A percentile compares a stretch with the other conserved stretches of the same genome.
These are phyloP conservation scores for Penicillium sp. DNA, from an alignment of 2,329 filamentous ascomycete genomes.

Conservation along the genomic window DNA sequence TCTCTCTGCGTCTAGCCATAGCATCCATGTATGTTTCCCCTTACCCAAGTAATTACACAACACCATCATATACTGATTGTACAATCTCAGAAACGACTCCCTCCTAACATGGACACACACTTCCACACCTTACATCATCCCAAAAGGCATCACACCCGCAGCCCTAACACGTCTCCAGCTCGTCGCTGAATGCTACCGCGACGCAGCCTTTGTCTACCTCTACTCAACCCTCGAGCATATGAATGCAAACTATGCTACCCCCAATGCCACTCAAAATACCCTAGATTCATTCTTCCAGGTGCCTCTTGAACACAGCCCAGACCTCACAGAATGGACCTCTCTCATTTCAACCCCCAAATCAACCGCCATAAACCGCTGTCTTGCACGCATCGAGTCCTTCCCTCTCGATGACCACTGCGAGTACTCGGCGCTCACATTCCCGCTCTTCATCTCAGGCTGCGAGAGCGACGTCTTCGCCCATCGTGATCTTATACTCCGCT, in stretches of 20 bases:
- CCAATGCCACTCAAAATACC: not conserved
- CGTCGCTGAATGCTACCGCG: constrained; percentile 37
- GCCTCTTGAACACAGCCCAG: not conserved
- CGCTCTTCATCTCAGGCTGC: constrained; percentile 35
- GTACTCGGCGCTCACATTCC: constrained; percentile 37
- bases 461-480: constrained; percentile 25
- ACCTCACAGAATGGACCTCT: constrained; percentile 6
- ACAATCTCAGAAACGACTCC: constrained; percentile 25
- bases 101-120: constrained; percentile 31
- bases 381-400: constrained; percentile 23
- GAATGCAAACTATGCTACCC: constrained; percentile 3
- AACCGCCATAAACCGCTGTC: constrained; percentile 25
- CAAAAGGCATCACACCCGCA: constrained; percentile 25
- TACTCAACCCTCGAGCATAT: constrained; percentile 34
- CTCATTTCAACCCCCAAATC: constrained; percentile 28
- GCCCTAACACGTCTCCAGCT: constrained; percentile 31
- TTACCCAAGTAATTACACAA: not conserved
- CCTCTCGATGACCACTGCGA: constrained; percentile 34
- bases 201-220: constrained; percentile 35
- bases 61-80: not conserved
- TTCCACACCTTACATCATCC: constrained; percentile 28
- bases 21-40: constrained; percentile 26
- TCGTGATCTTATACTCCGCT: constrained; percentile 23
- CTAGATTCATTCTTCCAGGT: not conserved
- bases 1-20: constrained; percentile 25